Percentiles rank a stretch among this genome's conserved stretches.
Conservation (phyloP, 768 basidiomycete genomes). For the Collybia mongolica region DNA sequence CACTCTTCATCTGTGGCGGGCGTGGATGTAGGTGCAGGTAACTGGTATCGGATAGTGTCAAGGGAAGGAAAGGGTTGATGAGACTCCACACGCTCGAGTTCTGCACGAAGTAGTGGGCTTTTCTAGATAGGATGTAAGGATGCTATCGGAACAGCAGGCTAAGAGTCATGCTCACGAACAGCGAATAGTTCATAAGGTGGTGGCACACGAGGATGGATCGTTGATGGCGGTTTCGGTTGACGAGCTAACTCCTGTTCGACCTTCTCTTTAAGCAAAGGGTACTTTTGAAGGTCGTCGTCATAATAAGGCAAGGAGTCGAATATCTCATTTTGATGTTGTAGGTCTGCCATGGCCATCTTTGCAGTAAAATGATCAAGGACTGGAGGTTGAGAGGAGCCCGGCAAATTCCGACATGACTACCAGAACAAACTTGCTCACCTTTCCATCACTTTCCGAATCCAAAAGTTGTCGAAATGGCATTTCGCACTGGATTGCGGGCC, state of each 20-base stretch:
- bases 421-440: background rate
- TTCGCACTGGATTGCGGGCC: conserved; percentile 43
- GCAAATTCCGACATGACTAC: conserved; percentile 17
- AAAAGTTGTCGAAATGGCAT: conserved; percentile 34
- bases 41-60: conserved; percentile 71
- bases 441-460: background rate
- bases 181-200: conserved; percentile 64
- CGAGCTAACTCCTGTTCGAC: conserved; percentile 76
- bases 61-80: conserved; percentile 64
- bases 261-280: conserved; percentile 67
- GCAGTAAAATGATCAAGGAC: background rate
- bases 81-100: conserved; percentile 71
- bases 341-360: conserved; percentile 21
- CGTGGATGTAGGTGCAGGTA: conserved; percentile 62
- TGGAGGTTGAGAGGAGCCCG: conserved; percentile 5
- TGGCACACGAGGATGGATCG: conserved; percentile 73
- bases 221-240: conserved; percentile 59
- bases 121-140: conserved; percentile 39
- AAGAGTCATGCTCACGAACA: conserved; percentile 50
- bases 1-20: conserved; percentile 77
- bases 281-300: conserved; percentile 86
- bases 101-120: conserved; percentile 66
- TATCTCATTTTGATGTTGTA: conserved; percentile 30
- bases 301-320: conserved; percentile 93
- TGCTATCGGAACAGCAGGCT: conserved; percentile 1